These are phyloP conservation scores for Ettlia oleoabundans DNA, from an alignment of 139 green algal species.

Conservation along the genomic window DNA sequence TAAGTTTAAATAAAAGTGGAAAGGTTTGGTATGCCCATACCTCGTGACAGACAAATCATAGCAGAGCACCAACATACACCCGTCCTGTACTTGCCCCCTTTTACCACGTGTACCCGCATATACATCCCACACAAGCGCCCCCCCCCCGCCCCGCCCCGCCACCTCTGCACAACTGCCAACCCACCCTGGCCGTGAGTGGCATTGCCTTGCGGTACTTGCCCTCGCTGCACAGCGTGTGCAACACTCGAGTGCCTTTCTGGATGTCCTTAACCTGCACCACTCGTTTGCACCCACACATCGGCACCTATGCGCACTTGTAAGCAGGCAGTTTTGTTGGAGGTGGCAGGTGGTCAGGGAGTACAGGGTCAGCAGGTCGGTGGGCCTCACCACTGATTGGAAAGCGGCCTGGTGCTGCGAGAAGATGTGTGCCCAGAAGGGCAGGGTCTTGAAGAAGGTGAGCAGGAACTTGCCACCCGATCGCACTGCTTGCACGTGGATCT, in stretches of 20 bases:
- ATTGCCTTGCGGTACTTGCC: constrained; percentile 39
- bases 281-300: not conserved
- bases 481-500: constrained; percentile 33
- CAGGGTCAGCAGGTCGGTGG: not conserved
- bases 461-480: constrained; percentile 40
- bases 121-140: too few species aligned
- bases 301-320: not conserved
- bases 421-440: constrained; percentile 33
- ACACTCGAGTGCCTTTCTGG: constrained; percentile 45
- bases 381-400: constrained; percentile 9
- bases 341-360: not conserved
- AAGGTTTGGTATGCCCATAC: too few species aligned
- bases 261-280: constrained; percentile 41
- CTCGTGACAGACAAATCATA: too few species aligned
- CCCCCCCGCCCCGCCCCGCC: too few species aligned
- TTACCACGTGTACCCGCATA: too few species aligned
- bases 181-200: not conserved
- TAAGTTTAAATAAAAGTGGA: too few species aligned
- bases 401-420: constrained; percentile 5
- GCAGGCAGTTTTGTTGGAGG: not conserved
- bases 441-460: constrained; percentile 17
- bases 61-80: too few species aligned
- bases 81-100: too few species aligned
- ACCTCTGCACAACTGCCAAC: not conserved
- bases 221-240: constrained; percentile 52